Percentiles rank a stretch among this genome's conserved stretches.
phyloP scores from a whole-genome alignment of 2,329 filamentous ascomycete species.

The Phoma sp. region DNA sequence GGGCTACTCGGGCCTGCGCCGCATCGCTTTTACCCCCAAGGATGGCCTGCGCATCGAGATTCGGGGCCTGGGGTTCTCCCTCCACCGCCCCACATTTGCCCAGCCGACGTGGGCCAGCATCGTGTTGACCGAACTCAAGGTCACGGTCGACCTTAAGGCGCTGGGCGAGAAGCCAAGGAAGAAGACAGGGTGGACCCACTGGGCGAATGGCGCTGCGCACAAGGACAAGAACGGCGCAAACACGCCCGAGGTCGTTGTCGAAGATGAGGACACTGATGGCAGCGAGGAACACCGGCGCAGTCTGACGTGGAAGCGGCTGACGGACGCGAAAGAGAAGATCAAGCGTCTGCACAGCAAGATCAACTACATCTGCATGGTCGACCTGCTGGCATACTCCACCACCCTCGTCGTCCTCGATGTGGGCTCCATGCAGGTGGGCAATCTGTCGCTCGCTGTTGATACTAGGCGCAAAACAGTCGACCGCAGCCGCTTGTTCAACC shows the following conservation, averaged over 20 bases:
- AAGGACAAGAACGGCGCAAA: conserved; percentile 27
- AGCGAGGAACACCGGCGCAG: conserved; percentile 58
- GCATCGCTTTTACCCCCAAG: conserved; percentile 86
- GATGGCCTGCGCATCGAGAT: conserved; percentile 92
- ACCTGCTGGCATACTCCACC: conserved; percentile 84
- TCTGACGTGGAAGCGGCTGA: conserved; percentile 78
- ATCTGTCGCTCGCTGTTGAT: conserved; percentile 85
- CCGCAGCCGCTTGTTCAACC: conserved; percentile 85
- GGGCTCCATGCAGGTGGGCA: conserved; percentile 84
- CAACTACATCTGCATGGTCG: conserved; percentile 86
- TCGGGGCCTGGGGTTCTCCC: conserved; percentile 82
- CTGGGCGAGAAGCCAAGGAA: conserved; percentile 56
- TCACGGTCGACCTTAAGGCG: conserved; percentile 79
- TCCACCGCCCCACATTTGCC: conserved; percentile 94
- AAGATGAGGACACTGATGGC: conserved; percentile 52
- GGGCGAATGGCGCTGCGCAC: conserved; percentile 40
- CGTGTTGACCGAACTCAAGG: conserved; percentile 81
- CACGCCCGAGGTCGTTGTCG: conserved; percentile 26
- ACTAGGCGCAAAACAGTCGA: conserved; percentile 92
- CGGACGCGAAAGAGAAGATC: conserved; percentile 79
- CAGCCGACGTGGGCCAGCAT: conserved; percentile 97
- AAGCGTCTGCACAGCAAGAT: conserved; percentile 88
- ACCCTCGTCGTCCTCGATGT: conserved; percentile 79
- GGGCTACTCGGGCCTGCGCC: conserved; percentile 88
- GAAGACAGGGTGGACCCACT: conserved; percentile 41